A percentile compares a stretch with the other conserved stretches of the same genome.
Evolutionary conservation across 768 basidiomycete genomes (phyloP).

Genomic region (Lentinula lateritia): DNA sequence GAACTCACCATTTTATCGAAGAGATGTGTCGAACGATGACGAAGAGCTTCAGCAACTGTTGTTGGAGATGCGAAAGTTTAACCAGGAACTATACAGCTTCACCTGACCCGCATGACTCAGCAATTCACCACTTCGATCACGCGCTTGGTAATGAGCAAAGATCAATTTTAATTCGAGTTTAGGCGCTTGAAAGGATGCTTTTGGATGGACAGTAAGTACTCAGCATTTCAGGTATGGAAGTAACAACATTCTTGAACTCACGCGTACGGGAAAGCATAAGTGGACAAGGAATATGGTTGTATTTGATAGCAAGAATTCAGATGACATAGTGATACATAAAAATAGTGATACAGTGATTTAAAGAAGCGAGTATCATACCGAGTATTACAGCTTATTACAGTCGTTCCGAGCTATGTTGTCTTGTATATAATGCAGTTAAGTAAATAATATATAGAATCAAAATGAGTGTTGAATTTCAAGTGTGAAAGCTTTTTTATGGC

Average conservation of each 20-base stretch:
- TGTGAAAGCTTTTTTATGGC: constrained; percentile 6
- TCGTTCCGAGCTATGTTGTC: too few relatives aligned
- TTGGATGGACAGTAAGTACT: too few relatives aligned
- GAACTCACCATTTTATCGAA: constrained; percentile 1
- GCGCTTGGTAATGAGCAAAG: too few relatives aligned
- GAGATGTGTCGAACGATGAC: not conserved
- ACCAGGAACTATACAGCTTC: not conserved
- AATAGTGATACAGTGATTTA: not conserved
- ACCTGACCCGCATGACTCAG: not conserved
- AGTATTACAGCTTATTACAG: too few relatives aligned
- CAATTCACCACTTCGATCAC: not conserved
- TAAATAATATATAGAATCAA: not conserved
- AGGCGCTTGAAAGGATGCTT: not conserved
- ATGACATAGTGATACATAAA: not conserved
- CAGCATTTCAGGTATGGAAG: too few relatives aligned
- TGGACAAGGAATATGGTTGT: not conserved
- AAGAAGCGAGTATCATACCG: not conserved
- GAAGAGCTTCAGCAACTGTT: not conserved
- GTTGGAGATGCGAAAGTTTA: not conserved
- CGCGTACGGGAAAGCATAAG: not conserved
- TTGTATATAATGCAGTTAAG: not conserved
- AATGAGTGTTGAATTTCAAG: not conserved
- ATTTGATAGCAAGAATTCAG: not conserved
- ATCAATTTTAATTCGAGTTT: too few relatives aligned
- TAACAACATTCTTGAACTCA: too few relatives aligned